Evolutionary conservation across 352 stramenopile genomes (phyloP), one percentile per base, ranked within the genome.

Genomic region (Pythium guiyangense): DNA sequence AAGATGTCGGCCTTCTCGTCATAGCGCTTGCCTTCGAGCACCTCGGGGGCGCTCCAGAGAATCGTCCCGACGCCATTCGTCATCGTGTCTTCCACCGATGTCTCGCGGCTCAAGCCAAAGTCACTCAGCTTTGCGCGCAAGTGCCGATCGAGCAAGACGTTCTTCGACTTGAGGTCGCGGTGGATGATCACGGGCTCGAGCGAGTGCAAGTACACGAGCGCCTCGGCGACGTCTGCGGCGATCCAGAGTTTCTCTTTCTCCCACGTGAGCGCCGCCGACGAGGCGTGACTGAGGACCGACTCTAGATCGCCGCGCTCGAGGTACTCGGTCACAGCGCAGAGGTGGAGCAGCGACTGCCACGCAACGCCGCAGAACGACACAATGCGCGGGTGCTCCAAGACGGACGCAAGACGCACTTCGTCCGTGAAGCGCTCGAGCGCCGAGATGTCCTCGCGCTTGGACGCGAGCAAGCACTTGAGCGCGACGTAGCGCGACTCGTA

Each of bases 1-100:
- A 88, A 90, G 25, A 90, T 79, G 61, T 90, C 80, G 45, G 77
- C 83, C 66, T 88, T 88, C 42, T 90, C 80, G 52, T 88, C 76
- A 52, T 90, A 90, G 2, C 77, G 71, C 49, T 87, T 87, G 51
- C 80, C 80, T 53, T 87, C 75, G 4, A 90, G 64, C 29, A 90
- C 68, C 40, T 90, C 80, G 0, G 80, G 80, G 4, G 80, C 80
- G 54, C 71, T 88, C 80, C 80, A 90, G 18, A 87, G 62, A 39
- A 88, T 88, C 9, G 80, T 90, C 8, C 80, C 80, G 9, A 90
- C 79, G 47, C 77, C 80, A 56, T 87, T 88, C 11, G 80, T 90
- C 77, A 90, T 87, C 25, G 77, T 90, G 52, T 88, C 77, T 40
- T 88, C 77, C 40, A 80, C 66, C 0, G 79, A 88, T 15, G 66